Evolutionary conservation across 1,139 yeast genomes (phyloP).

Genomic region (Hyphopichia burtonii): DNA sequence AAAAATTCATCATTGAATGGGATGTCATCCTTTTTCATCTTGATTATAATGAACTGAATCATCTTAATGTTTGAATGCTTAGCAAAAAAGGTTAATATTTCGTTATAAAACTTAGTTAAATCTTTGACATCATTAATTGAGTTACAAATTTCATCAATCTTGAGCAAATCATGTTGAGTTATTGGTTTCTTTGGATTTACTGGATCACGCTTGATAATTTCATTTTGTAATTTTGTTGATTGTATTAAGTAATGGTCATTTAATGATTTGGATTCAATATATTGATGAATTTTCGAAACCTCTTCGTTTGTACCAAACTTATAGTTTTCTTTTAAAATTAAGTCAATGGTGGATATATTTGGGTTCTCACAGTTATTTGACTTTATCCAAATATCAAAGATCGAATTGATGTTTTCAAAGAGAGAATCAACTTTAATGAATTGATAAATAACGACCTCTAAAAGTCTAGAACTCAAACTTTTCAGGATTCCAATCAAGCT

Average conservation of each 20-base stretch:
- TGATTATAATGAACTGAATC: conserved; percentile 24
- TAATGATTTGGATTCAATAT: conserved; percentile 20
- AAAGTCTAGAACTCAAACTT: conserved; percentile 20
- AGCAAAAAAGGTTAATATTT: conserved; percentile 13
- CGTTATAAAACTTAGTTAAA: conserved; percentile 11
- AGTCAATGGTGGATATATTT: conserved; percentile 25
- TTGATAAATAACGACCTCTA: conserved; percentile 28
- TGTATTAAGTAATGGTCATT: conserved; percentile 23
- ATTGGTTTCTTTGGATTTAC: conserved; percentile 23
- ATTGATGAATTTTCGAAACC: conserved; percentile 14
- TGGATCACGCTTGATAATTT: conserved; percentile 27
- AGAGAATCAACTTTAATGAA: conserved; percentile 29
- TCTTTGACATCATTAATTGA: conserved; percentile 6
- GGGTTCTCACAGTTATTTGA: conserved; percentile 23
- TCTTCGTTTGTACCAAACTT: conserved; percentile 31
- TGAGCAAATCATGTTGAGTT: conserved; percentile 22
- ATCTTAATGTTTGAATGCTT: conserved; percentile 18
- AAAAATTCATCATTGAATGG: conserved; percentile 15
- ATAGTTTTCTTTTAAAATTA: conserved; percentile 28
- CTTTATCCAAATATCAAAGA: conserved; percentile 29
- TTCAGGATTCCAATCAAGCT: conserved; percentile 18
- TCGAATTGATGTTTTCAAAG: conserved; percentile 29
- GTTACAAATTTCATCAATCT: conserved; percentile 18
- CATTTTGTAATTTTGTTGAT: conserved; percentile 22
- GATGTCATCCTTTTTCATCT: conserved; percentile 24